These are phyloP conservation scores for Neodidymelliopsis sp. DNA, from an alignment of 2,329 filamentous ascomycete species.

Conservation along the genomic window DNA sequence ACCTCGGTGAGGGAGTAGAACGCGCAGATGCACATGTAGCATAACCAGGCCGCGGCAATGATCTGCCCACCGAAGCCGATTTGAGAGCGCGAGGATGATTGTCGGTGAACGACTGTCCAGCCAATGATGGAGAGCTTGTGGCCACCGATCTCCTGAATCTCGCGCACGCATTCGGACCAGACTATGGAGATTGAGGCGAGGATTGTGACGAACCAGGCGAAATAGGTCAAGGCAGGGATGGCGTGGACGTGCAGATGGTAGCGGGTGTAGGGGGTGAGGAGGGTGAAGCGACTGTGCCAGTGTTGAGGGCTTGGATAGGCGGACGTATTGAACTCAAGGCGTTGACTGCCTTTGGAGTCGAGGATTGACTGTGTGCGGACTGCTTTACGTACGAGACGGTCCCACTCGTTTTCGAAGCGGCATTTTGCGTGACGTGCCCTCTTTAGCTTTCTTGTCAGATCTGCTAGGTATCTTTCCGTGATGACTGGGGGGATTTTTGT, in stretches of 20 bases:
- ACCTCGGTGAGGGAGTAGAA: conserved; percentile 89
- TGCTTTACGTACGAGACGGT: conserved; percentile 76
- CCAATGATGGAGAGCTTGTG: conserved; percentile 76
- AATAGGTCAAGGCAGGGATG: conserved; percentile 71
- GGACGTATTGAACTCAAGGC: conserved; percentile 74
- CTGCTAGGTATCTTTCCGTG: conserved; percentile 90
- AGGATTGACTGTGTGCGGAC: conserved; percentile 80
- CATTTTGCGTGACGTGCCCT: conserved; percentile 83
- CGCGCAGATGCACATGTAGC: conserved; percentile 94
- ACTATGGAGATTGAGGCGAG: conserved; percentile 82
- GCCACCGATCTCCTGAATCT: conserved; percentile 61
- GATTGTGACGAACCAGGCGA: conserved; percentile 71
- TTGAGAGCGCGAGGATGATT: conserved; percentile 72
- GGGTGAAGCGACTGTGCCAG: conserved; percentile 58
- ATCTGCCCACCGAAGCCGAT: conserved; percentile 88
- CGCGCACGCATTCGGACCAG: conserved; percentile 92
- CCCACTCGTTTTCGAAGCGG: conserved; percentile 87
- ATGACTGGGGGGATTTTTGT: conserved; percentile 77
- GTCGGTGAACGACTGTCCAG: conserved; percentile 76
- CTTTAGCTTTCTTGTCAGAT: conserved; percentile 81
- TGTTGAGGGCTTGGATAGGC: conserved; percentile 50
- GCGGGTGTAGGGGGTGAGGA: conserved; percentile 79
- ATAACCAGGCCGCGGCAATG: conserved; percentile 84
- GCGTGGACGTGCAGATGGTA: conserved; percentile 79
- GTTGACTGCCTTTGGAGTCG: conserved; percentile 81